Evolutionary conservation across 208 protist species (phyloP).

Genomic region (Crithidia acanthocephali): DNA sequence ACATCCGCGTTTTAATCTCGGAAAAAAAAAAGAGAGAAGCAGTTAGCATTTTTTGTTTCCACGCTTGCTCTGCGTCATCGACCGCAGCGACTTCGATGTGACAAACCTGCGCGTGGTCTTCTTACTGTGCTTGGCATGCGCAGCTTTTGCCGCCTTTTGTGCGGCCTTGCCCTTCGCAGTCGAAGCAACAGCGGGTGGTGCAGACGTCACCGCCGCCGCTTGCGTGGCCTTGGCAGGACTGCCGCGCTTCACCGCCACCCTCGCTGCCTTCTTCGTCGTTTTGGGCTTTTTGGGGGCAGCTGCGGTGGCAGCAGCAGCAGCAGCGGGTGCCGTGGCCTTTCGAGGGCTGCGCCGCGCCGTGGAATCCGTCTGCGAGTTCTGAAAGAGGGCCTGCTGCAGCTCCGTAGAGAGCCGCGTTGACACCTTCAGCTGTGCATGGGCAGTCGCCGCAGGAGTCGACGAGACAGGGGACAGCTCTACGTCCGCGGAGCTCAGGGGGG

Average conservation of each 20-base stretch:
- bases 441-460: not conserved
- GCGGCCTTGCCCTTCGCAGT: not conserved
- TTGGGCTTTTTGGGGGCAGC: not conserved
- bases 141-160: not conserved
- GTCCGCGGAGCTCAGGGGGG: not conserved
- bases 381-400: conserved; percentile 34
- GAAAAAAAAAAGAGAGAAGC: not conserved
- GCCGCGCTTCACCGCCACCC: not conserved
- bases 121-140: not conserved
- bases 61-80: not conserved
- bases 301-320: not conserved
- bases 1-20: not conserved
- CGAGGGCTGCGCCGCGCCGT: conserved; percentile 1
- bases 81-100: conserved; percentile 30
- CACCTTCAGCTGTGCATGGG: conserved; percentile 8
- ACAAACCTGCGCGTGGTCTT: conserved; percentile 25
- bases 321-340: not conserved
- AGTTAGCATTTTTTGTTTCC: not conserved
- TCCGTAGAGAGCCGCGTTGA: conserved; percentile 35
- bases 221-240: not conserved
- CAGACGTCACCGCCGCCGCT: not conserved
- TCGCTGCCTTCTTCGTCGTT: conserved; percentile 1
- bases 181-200: not conserved
- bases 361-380: not conserved
- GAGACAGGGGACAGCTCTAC: conserved; percentile 4